Percentiles rank a stretch among this genome's conserved stretches.
These are phyloP conservation scores for Gossypium longicalyx DNA, from an alignment of 345 rosid species.

Conservation along the genomic window DNA sequence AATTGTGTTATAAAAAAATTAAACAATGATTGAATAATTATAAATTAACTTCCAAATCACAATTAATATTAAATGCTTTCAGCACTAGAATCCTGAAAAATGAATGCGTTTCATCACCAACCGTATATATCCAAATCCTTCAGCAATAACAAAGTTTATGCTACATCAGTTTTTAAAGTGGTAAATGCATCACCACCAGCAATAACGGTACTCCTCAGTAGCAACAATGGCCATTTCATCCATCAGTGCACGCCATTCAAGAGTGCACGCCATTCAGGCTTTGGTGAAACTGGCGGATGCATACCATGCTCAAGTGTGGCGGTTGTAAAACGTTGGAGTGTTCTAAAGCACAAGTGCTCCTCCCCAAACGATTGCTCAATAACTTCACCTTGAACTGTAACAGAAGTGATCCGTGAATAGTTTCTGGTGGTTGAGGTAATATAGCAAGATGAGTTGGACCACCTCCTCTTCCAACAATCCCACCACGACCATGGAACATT, in stretches of 20 bases:
- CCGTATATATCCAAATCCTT: too few species aligned
- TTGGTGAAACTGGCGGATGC: slow-evolving; percentile 88
- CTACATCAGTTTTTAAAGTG: too few species aligned
- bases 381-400: slow-evolving; percentile 95
- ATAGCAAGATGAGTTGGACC: slow-evolving; percentile 99
- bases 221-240: slow-evolving; percentile 92
- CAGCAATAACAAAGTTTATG: too few species aligned
- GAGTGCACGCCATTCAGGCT: slow-evolving; percentile 98
- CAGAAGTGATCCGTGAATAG: slow-evolving; percentile 87
- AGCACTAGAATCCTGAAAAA: too few species aligned
- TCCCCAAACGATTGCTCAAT: slow-evolving; percentile 96
- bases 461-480: slow-evolving; percentile 98
- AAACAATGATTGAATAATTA: too few species aligned
- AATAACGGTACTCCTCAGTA: slow-evolving; percentile 70
- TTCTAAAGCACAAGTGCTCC: slow-evolving; percentile 88
- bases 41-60: too few species aligned
- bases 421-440: slow-evolving; percentile 97
- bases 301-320: slow-evolving; percentile 98
- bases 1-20: too few species aligned
- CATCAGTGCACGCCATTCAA: slow-evolving; percentile 71
- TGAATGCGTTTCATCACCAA: too few species aligned
- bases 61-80: too few species aligned
- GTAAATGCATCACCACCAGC: too few species aligned
- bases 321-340: slow-evolving; percentile 91
- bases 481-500: slow-evolving; percentile 99